phyloP scores from a whole-genome alignment of 768 basidiomycete genomes.

The Termitomyces sp. region DNA sequence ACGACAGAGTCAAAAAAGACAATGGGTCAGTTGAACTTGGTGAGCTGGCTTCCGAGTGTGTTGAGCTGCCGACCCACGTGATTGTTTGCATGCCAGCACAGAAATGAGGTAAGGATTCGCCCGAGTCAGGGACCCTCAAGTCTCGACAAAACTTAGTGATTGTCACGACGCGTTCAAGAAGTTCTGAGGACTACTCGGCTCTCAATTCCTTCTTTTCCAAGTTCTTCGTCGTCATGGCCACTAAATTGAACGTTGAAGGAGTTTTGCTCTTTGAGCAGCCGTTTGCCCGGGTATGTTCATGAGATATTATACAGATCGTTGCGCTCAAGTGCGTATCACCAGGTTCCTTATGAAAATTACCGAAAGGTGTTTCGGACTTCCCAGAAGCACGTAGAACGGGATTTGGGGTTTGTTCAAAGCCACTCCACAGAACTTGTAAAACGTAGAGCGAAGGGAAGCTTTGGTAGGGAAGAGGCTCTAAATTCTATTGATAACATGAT shows the following conservation, averaged over 20 bases:
- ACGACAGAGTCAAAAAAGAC: not conserved
- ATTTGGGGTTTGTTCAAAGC: constrained; percentile 58
- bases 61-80: constrained; percentile 8
- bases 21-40: too few relatives aligned
- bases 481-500: constrained; percentile 76
- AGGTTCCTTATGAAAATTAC: constrained; percentile 91
- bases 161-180: not conserved
- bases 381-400: constrained; percentile 80
- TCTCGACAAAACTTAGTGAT: too few relatives aligned
- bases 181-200: not conserved
- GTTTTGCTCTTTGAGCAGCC: constrained; percentile 83
- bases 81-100: too few relatives aligned
- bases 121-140: too few relatives aligned
- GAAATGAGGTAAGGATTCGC: too few relatives aligned
- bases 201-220: not conserved
- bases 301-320: constrained; percentile 1
- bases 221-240: constrained; percentile 28
- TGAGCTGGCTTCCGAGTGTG: not conserved
- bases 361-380: constrained; percentile 83
- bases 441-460: constrained; percentile 32
- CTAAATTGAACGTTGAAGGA: constrained; percentile 69
- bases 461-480: constrained; percentile 48
- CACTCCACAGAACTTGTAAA: constrained; percentile 58
- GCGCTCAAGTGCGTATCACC: not conserved
- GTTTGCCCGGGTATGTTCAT: constrained; percentile 58